Evolutionary conservation across 306 rosid genomes (phyloP).

Genomic region (Clitoria ternatea): DNA sequence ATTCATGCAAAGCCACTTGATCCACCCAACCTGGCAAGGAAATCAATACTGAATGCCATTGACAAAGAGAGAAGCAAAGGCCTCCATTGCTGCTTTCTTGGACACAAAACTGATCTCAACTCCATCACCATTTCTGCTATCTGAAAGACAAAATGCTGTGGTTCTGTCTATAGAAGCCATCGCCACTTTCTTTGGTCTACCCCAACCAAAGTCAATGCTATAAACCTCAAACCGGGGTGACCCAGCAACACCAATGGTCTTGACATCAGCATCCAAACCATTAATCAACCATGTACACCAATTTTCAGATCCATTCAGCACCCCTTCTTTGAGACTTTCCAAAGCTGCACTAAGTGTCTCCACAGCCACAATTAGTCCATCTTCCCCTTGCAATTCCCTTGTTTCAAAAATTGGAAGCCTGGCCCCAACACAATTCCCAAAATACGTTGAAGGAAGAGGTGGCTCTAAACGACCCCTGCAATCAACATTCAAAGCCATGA

Average conservation of each 20-base stretch:
- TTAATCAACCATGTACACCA: constrained; percentile 1
- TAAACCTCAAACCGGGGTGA: constrained; percentile 49
- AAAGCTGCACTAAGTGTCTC: constrained; percentile 18
- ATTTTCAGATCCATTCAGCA: constrained; percentile 30
- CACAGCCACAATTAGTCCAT: constrained; percentile 25
- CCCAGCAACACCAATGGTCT: constrained; percentile 31
- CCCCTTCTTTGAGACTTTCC: constrained; percentile 32
- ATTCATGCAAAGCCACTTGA: background rate
- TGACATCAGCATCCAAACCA: background rate
- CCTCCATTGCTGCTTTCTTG: constrained; percentile 9
- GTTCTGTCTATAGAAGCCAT: constrained; percentile 33
- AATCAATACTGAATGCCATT: constrained; percentile 7
- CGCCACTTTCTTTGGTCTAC: constrained; percentile 55
- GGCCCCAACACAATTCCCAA: constrained; percentile 44
- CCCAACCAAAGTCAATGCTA: constrained; percentile 55
- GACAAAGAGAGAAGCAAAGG: constrained; percentile 32
- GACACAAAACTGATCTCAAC: constrained; percentile 41
- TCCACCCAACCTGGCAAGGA: background rate
- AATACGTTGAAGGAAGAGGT: constrained; percentile 39
- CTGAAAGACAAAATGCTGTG: constrained; percentile 33
- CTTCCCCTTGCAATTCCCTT: constrained; percentile 17
- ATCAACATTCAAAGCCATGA: constrained; percentile 5
- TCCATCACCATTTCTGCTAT: constrained; percentile 32
- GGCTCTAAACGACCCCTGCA: constrained; percentile 36
- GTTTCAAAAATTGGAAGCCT: background rate